Conservation (phyloP, 257 asterid genomes). For the Fraxinus cuspidata region DNA sequence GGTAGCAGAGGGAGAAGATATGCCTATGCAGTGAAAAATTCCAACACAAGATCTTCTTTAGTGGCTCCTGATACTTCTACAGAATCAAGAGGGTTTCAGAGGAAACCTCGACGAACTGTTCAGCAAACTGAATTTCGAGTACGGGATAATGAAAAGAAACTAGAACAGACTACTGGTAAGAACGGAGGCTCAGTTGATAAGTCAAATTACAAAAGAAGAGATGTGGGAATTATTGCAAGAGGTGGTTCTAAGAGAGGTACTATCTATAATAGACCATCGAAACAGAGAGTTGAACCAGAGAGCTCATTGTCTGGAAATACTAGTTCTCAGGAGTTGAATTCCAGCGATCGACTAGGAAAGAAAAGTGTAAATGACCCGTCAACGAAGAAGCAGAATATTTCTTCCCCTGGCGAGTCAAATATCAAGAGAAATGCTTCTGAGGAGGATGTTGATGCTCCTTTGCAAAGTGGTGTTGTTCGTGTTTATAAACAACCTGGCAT, state of each 20-base stretch:
- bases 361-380: conserved; percentile 38
- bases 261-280: conserved; percentile 49
- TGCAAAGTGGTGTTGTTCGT: conserved; percentile 94
- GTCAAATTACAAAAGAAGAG: conserved; percentile 48
- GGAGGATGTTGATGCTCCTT: conserved; percentile 91
- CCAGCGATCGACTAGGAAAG: conserved; percentile 43
- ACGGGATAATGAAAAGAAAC: conserved; percentile 73
- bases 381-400: conserved; percentile 36
- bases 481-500: conserved; percentile 90
- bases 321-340: conserved; percentile 41
- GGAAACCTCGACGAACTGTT: conserved; percentile 69
- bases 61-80: conserved; percentile 44
- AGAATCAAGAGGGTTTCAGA: conserved; percentile 63
- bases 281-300: conserved; percentile 48
- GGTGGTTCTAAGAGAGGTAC: conserved; percentile 81
- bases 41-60: conserved; percentile 44
- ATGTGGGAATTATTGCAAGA: conserved; percentile 49
- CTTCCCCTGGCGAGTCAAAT: conserved; percentile 47
- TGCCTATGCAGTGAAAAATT: conserved; percentile 68
- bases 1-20: conserved; percentile 70
- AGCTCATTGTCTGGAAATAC: conserved; percentile 38
- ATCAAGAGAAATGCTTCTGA: conserved; percentile 55
- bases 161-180: conserved; percentile 36
- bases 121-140: conserved; percentile 77
- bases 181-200: conserved; percentile 44